Base-by-base conservation (phyloP, 1,284 basidiomycete genomes). In the Melampsora occidentalis region DNA sequence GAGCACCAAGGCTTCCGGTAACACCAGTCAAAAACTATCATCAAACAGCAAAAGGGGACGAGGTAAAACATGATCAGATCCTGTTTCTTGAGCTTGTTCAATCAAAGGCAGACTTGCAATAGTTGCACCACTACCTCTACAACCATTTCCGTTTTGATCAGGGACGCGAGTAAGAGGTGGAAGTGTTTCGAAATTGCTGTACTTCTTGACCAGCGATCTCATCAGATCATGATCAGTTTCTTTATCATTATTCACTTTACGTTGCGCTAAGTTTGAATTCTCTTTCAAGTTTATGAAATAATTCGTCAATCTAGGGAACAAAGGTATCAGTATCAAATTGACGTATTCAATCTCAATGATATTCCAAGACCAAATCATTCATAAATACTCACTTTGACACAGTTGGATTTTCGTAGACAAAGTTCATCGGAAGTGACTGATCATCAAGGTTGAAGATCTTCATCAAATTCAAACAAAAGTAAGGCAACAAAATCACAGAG, bases 361-460 rank as follows among this genome's bases (percentile, higher is more conserved):
- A 46, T 14, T 46, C 42, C 42, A 46, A 46, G 14, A 46, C 12
- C 14, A 46, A 46, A 46, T 46, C n/a, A 25, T 16, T 16, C 76
- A 82, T 57, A 46, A 10, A 59, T 28, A 59, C 53, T 22, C 53
- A 85, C 83, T 82, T 82, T 61, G 81, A 78, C 25, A 86, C 80
- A 0, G 84, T 84, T 0, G 85, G 85, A 76, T 86, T 79, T 77
- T 86, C 85, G 75, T 85, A 87, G 7, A 86, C 85, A 14, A 86
- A 81, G 79, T 81, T 81, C 22, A 77, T 77, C 0, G 82, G 80
- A 7, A 85, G 70, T 12, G 77, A n/a, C 53, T 59, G n/a, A 22
- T n/a, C 53, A 59, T 59, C 53, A 59, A 59, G n/a, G 53, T 59
- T 59, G 53, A 59, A 28, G 77, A 0, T 69, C 75, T 5, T 77